These are phyloP conservation scores for Ascochyta viciae-villosae DNA, from an alignment of 2,329 filamentous ascomycete species.

Conservation along the genomic window DNA sequence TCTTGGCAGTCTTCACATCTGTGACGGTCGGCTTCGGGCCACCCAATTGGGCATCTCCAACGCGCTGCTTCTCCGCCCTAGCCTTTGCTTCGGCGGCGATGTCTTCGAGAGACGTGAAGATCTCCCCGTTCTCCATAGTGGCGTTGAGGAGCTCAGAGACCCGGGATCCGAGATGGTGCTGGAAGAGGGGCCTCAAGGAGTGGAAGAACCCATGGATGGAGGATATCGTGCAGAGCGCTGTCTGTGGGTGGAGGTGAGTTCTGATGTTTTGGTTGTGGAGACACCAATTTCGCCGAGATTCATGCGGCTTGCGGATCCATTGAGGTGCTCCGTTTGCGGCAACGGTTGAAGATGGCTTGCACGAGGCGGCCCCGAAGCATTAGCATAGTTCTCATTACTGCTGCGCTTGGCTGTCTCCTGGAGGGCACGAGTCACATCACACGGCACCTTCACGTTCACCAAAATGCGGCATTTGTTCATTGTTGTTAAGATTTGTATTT, in stretches of 20 bases:
- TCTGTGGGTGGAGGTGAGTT: slow-evolving; percentile 1
- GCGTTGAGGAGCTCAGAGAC: slow-evolving; percentile 2
- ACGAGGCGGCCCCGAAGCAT: slow-evolving; percentile 9
- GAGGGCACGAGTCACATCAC: background rate
- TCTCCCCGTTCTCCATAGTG: slow-evolving; percentile 48
- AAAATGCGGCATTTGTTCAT: background rate
- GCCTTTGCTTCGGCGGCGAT: slow-evolving; percentile 47
- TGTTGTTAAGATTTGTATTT: slow-evolving; percentile 42
- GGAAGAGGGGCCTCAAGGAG: slow-evolving; percentile 24
- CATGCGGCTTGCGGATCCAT: slow-evolving; percentile 23
- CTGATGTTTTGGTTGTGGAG: slow-evolving; percentile 19
- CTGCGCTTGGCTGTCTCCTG: background rate
- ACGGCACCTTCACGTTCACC: background rate
- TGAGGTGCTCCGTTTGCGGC: slow-evolving; percentile 21
- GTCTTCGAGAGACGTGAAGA: slow-evolving; percentile 47
- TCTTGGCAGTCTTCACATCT: slow-evolving; percentile 44
- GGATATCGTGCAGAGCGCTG: slow-evolving; percentile 7
- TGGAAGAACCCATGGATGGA: slow-evolving; percentile 29
- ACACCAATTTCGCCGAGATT: slow-evolving; percentile 25
- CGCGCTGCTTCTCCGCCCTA: slow-evolving; percentile 37
- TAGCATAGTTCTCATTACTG: background rate
- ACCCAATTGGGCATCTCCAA: slow-evolving; percentile 20
- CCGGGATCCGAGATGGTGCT: slow-evolving; percentile 2
- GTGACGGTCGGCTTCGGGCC: slow-evolving; percentile 33
- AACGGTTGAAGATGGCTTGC: slow-evolving; percentile 12